Evolutionary conservation across 148 eudicot genomes (phyloP).

Genomic region (Silene uniflora): DNA sequence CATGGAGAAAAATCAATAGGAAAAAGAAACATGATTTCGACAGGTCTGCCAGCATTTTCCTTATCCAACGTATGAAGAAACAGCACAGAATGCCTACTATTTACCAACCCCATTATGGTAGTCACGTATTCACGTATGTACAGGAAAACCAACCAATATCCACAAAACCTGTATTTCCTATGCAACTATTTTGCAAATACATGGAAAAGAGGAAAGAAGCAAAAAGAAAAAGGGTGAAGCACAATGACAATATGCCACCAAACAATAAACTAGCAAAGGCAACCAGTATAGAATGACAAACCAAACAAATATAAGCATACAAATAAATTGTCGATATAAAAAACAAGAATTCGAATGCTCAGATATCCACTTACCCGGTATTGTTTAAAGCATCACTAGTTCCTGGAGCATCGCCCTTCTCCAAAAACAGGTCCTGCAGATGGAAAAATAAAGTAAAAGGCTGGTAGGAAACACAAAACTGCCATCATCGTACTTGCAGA

Average conservation of each 20-base stretch:
- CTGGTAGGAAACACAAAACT: background rate
- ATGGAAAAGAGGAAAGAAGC: background rate
- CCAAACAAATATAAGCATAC: background rate
- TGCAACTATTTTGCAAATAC: background rate
- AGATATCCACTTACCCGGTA: conserved; percentile 37
- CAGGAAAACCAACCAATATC: background rate
- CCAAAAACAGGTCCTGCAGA: conserved; percentile 63
- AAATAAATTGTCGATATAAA: conserved; percentile 1
- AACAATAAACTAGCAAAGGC: background rate
- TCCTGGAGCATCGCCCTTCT: conserved; percentile 58
- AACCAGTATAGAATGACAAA: background rate
- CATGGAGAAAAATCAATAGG: too few species aligned
- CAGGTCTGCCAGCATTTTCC: background rate
- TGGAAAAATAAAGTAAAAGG: background rate
- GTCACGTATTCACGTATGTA: background rate
- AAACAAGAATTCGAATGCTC: conserved; percentile 9
- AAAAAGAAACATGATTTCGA: too few species aligned
- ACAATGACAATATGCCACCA: background rate
- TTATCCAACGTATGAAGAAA: background rate
- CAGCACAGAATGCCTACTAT: background rate
- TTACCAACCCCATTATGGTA: background rate
- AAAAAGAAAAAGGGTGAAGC: background rate
- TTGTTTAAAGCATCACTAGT: conserved; percentile 38
- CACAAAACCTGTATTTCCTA: background rate
- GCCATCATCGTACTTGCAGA: background rate